phyloP scores from a whole-genome alignment of 139 green algal species.

The Chlorella sorokiniana region DNA sequence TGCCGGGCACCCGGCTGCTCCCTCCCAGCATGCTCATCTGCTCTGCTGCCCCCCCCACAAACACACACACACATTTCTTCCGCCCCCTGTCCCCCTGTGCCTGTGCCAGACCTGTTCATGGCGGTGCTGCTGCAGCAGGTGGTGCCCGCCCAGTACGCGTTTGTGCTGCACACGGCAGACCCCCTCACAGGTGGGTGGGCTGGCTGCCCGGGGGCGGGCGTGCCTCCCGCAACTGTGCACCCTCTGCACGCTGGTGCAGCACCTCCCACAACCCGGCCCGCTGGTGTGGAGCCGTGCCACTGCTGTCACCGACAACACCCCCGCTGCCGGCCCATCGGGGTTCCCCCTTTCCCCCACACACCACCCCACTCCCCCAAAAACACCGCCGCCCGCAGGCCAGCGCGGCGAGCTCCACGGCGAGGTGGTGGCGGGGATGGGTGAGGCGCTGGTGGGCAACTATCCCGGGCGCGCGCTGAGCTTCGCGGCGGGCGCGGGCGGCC shows the following conservation, averaged over 20 bases:
- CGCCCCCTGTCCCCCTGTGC: background rate
- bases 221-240: background rate
- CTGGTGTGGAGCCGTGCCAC: too few species aligned
- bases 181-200: slow-evolving; percentile 61
- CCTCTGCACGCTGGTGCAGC: background rate
- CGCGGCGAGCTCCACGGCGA: slow-evolving; percentile 73
- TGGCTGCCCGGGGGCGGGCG: background rate
- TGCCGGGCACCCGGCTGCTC: too few species aligned
- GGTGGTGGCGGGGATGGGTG: slow-evolving; percentile 84
- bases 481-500: slow-evolving; percentile 8
- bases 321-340: background rate
- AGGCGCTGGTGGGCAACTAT: slow-evolving; percentile 84
- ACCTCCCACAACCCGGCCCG: background rate
- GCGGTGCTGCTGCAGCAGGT: slow-evolving; percentile 80
- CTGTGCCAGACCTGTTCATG: slow-evolving; percentile 74
- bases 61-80: background rate
- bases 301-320: too few species aligned
- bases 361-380: background rate
- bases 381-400: slow-evolving; percentile 13
- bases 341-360: background rate
- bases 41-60: too few species aligned
- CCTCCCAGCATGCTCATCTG: too few species aligned
- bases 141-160: slow-evolving; percentile 78
- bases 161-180: slow-evolving; percentile 92
- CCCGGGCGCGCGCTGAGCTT: slow-evolving; percentile 78